Evolutionary conservation across 2,329 filamentous ascomycete genomes (phyloP).

Genomic region (Arthrobotrys sphaeroides): DNA sequence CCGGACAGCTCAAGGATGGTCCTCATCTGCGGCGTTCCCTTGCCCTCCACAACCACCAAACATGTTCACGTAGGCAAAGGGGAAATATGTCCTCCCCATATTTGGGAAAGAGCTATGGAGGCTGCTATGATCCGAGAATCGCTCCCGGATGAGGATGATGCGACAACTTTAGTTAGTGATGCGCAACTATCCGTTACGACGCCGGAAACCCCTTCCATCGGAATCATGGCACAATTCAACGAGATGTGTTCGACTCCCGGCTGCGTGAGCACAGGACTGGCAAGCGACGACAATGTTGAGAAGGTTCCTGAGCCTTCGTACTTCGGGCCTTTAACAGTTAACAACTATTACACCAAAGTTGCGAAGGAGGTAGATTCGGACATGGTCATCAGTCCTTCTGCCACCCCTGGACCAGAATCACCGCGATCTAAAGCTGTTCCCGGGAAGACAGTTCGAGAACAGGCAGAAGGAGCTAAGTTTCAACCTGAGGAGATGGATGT

Average conservation of each 20-base stretch:
- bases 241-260: constrained; percentile 2
- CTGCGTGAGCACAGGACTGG: neutral
- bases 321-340: constrained; percentile 16
- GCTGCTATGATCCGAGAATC: neutral
- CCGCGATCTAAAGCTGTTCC: neutral
- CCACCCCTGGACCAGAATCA: constrained; percentile 7
- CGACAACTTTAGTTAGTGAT: constrained; percentile 22
- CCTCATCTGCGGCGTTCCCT: constrained; percentile 37
- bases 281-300: neutral
- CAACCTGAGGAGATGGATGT: constrained; percentile 36
- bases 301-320: neutral
- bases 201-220: constrained; percentile 26
- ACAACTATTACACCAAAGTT: constrained; percentile 39
- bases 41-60: constrained; percentile 33
- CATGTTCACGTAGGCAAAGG: constrained; percentile 39
- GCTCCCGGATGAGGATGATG: neutral
- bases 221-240: constrained; percentile 33
- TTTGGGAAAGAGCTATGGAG: constrained; percentile 38
- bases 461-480: neutral
- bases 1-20: constrained; percentile 40
- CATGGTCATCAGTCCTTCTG: constrained; percentile 40
- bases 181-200: neutral
- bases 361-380: constrained; percentile 32
- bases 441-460: neutral
- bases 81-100: constrained; percentile 40